phyloP scores from a whole-genome alignment of 805 yeast species.

The Candida rishiriensis region DNA sequence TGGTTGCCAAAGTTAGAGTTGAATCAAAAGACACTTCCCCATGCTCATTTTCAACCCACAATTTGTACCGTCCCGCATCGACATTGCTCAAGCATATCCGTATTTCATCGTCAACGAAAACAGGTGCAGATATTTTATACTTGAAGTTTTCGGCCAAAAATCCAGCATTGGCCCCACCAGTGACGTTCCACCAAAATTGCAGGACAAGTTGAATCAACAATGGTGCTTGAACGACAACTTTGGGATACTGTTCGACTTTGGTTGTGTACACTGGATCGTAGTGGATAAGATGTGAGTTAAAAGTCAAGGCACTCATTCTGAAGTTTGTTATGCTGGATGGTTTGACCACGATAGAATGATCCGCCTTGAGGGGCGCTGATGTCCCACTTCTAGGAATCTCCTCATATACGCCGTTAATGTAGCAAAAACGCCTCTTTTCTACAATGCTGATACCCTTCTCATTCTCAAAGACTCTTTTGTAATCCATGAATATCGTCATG shows the following conservation, averaged over 20 bases:
- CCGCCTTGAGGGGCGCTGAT: constrained; percentile 10
- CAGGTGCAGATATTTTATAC: constrained; percentile 49
- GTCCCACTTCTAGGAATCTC: neutral
- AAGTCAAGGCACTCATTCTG: constrained; percentile 70
- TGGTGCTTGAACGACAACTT: constrained; percentile 77
- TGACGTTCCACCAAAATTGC: constrained; percentile 35
- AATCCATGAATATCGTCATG: constrained; percentile 41
- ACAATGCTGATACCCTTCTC: constrained; percentile 24
- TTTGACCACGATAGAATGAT: constrained; percentile 24
- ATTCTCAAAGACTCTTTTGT: constrained; percentile 44
- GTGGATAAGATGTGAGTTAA: constrained; percentile 84
- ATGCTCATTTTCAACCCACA: constrained; percentile 25
- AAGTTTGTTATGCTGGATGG: constrained; percentile 44
- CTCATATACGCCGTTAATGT: constrained; percentile 41
- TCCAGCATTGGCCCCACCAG: constrained; percentile 4
- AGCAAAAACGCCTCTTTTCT: constrained; percentile 60
- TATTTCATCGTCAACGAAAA: constrained; percentile 38
- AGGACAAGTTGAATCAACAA: constrained; percentile 58
- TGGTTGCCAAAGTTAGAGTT: too few relatives aligned
- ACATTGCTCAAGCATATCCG: constrained; percentile 19
- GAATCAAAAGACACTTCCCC: constrained; percentile 16
- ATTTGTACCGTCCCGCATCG: constrained; percentile 7
- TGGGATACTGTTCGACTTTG: constrained; percentile 53
- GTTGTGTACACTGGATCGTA: constrained; percentile 54
- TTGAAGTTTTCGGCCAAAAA: constrained; percentile 29